These are phyloP conservation scores for Macaranga tanarius DNA, from an alignment of 441 rosid genomes.

Conservation along the genomic window DNA sequence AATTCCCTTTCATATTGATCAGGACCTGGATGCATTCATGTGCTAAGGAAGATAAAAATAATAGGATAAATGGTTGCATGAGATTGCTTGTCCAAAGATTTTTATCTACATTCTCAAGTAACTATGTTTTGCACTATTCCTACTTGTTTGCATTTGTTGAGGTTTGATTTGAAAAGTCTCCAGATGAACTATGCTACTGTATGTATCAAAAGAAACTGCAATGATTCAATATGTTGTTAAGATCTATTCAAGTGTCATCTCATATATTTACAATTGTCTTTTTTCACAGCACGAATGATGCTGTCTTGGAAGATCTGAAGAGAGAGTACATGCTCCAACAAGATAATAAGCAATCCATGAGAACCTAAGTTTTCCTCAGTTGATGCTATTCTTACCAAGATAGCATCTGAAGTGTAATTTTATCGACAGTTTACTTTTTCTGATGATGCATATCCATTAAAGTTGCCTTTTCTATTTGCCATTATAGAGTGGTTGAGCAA, in stretches of 20 bases:
- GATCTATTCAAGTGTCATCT: neutral
- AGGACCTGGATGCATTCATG: neutral
- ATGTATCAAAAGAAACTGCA: too few species aligned
- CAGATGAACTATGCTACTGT: too few species aligned
- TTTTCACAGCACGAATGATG: conserved; percentile 67
- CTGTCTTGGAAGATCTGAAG: conserved; percentile 81
- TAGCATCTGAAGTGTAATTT: neutral
- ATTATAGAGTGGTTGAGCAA: neutral
- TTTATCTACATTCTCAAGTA: neutral
- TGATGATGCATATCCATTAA: neutral
- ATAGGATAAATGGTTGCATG: neutral
- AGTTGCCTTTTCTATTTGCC: neutral
- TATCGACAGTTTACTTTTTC: neutral
- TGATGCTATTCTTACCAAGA: neutral
- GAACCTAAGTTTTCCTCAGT: conserved; percentile 20
- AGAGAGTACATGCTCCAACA: conserved; percentile 62
- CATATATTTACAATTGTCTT: neutral
- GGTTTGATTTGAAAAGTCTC: neutral
- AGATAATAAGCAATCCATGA: conserved; percentile 42
- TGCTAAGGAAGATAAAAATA: neutral
- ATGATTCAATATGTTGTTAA: neutral
- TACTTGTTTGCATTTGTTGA: neutral
- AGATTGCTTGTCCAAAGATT: neutral
- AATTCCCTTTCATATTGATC: neutral
- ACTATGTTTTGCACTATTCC: neutral